Conservation (phyloP, 78 protist genomes). For the Diacronema lutheri region DNA sequence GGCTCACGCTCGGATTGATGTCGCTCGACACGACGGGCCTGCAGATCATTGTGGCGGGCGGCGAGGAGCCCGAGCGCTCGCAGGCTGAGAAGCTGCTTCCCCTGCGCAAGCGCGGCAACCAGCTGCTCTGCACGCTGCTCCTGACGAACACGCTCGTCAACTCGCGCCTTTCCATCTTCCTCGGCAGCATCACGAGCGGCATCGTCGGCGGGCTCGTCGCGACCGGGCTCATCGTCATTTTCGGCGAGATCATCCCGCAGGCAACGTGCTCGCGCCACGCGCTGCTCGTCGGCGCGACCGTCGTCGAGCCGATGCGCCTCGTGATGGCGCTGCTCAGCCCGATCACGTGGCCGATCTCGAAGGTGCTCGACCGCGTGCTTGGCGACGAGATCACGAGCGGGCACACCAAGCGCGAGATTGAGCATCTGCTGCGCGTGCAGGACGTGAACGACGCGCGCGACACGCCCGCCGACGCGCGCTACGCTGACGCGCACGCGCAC, state of each 20-base stretch:
- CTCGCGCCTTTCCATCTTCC: constrained; percentile 66
- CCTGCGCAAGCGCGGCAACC: constrained; percentile 76
- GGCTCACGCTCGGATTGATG: constrained; percentile 87
- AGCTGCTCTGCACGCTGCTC: constrained; percentile 87
- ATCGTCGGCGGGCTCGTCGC: constrained; percentile 64
- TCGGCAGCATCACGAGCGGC: constrained; percentile 63
- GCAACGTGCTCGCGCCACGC: constrained; percentile 71
- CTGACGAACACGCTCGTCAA: constrained; percentile 89
- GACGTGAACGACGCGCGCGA: neutral
- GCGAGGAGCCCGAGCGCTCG: constrained; percentile 34
- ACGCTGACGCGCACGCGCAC: neutral
- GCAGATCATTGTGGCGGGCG: constrained; percentile 54
- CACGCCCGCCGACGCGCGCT: neutral
- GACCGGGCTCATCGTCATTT: constrained; percentile 63
- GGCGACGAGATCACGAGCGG: constrained; percentile 76
- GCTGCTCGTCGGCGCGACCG: constrained; percentile 63
- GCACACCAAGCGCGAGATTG: constrained; percentile 20
- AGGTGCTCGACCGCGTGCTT: constrained; percentile 68
- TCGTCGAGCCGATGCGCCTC: constrained; percentile 52
- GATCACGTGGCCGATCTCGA: constrained; percentile 70
- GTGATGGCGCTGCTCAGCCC: constrained; percentile 59
- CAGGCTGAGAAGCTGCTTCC: constrained; percentile 76
- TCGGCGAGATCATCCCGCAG: constrained; percentile 89
- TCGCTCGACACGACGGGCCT: constrained; percentile 3
- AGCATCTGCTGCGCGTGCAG: neutral